Evolutionary conservation across 164 flowering plant species (phyloP), one percentile per base, ranked within the genome.

Genomic region (Magnolia changhungtana): DNA sequence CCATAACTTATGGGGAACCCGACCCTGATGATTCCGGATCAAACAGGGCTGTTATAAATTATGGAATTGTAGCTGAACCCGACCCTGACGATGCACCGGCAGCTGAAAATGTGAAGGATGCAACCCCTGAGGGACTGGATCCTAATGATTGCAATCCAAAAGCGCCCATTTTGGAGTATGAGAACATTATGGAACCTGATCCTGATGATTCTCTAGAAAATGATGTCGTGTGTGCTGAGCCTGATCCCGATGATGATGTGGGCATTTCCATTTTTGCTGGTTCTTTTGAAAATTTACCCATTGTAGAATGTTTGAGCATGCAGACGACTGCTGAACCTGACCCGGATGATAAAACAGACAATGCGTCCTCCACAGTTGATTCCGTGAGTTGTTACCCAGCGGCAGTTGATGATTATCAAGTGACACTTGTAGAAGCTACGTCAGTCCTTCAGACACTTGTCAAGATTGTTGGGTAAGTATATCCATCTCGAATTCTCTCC

Each of bases 311-410:
- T 8, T 64, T n/a, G 20, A 59, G 23, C 68, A 50, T 67, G 81
- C 21, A 63, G 63, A 64, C 52, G 50, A 76, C 71, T 72, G 13
- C 77, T 76, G 90, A 87, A 68, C 93, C 88, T 24, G 90, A 89
- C 84, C 92, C 89, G 8, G 91, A 90, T 85, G 94, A 89, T 76
- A 59, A 13, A 13, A 59, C 14, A 19, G 63, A 59, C 4, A 64
- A 20, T 64, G 21, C 23, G 67, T 64, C 23, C 16, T 55, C 61
- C 61, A 55, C 61, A 3, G 18, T 55, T 9, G 18, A 55, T 11
- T 11, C 61, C 4, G 18, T 11, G 13, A 55, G 16, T 11, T 16
- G 18, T 55, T 11, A 8, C 18, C 16, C 61, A 55, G 16, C 18
- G 13, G 11, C 61, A 11, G 61, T 8, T 55, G 13, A 4, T 55